Percentiles rank a stretch among this genome's conserved stretches.
phyloP scores from a whole-genome alignment of 2,329 filamentous ascomycete genomes.

The Ophiostoma tasmaniense region DNA sequence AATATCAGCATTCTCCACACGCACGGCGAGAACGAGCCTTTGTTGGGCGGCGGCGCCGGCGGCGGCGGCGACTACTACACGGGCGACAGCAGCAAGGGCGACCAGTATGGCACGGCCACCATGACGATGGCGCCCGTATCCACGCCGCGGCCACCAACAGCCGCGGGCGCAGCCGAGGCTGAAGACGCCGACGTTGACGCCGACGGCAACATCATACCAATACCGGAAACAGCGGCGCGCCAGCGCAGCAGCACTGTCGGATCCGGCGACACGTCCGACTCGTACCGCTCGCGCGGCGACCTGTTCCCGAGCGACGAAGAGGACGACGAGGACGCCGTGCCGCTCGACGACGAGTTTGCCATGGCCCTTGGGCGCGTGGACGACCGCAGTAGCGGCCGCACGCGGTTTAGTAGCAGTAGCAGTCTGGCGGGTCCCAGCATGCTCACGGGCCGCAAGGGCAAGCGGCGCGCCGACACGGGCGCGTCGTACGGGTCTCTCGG shows the following conservation, averaged over 20 bases:
- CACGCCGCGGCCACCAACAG: not conserved
- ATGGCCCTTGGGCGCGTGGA: constrained; percentile 72
- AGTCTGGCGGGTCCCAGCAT: constrained; percentile 54
- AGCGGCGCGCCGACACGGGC: constrained; percentile 20
- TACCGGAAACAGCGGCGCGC: constrained; percentile 27
- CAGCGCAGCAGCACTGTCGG: constrained; percentile 70
- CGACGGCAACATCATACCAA: constrained; percentile 4
- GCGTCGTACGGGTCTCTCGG: constrained; percentile 9
- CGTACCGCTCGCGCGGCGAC: constrained; percentile 78
- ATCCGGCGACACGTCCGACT: constrained; percentile 76
- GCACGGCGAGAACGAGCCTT: constrained; percentile 55
- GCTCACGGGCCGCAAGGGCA: constrained; percentile 30
- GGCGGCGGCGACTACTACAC: not conserved
- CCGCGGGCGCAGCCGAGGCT: not conserved
- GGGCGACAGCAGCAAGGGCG: not conserved
- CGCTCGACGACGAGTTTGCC: constrained; percentile 85
- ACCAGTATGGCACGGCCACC: not conserved
- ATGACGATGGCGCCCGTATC: constrained; percentile 10
- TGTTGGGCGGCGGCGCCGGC: constrained; percentile 41
- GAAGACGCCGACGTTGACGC: not conserved
- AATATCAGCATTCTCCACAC: not conserved
- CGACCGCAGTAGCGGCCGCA: constrained; percentile 64
- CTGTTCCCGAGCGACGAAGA: constrained; percentile 79
- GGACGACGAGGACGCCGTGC: constrained; percentile 88
- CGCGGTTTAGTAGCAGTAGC: constrained; percentile 38